Percentiles rank a stretch among this genome's conserved stretches.
Evolutionary conservation across 2,329 filamentous ascomycete genomes (phyloP).

Genomic region (Talaromyces marneffei): DNA sequence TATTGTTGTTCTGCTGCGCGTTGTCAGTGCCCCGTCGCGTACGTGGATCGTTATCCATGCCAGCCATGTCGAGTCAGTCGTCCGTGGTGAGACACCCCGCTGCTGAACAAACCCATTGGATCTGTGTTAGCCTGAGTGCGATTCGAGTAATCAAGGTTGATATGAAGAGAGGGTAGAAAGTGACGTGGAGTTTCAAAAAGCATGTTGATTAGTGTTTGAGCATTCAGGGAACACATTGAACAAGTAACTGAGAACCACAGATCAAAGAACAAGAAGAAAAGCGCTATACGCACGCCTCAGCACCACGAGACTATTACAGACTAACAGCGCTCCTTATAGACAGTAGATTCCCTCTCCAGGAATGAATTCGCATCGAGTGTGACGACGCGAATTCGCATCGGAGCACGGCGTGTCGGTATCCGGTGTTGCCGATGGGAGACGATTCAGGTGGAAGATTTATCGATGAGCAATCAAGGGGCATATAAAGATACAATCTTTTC

Average conservation of each 20-base stretch:
- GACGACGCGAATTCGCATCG: background rate
- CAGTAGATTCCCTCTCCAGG: background rate
- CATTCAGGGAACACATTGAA: background rate
- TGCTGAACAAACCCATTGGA: background rate
- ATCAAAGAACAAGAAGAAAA: background rate
- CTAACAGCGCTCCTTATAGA: background rate
- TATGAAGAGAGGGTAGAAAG: background rate
- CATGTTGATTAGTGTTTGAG: background rate
- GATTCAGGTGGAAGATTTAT: conserved; percentile 1
- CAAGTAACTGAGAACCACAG: background rate
- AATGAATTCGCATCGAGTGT: background rate
- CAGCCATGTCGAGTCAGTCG: background rate
- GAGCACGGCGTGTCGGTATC: conserved; percentile 7
- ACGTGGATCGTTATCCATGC: conserved; percentile 33
- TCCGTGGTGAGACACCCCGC: background rate
- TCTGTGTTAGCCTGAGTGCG: conserved; percentile 1
- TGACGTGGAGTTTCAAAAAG: background rate
- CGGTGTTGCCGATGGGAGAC: conserved; percentile 1
- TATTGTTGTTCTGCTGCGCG: conserved; percentile 9
- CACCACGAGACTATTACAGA: background rate
- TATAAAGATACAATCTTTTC: too few relatives aligned
- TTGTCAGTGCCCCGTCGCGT: conserved; percentile 21
- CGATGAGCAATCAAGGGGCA: background rate
- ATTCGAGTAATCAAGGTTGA: background rate
- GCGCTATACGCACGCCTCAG: background rate